phyloP scores from a whole-genome alignment of 1,284 basidiomycete species.

The Golubevia pallescens region DNA sequence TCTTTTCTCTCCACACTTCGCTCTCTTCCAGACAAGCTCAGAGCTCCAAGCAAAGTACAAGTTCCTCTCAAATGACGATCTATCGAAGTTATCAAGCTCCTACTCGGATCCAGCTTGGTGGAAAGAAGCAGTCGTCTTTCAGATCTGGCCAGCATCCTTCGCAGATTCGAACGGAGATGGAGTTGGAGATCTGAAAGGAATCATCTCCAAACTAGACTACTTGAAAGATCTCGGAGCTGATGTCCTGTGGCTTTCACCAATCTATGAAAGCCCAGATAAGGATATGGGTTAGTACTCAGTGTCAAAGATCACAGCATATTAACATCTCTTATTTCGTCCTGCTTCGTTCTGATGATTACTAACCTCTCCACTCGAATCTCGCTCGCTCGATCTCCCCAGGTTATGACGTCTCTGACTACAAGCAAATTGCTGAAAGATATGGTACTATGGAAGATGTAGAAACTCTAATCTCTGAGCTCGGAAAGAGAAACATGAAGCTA shows the following conservation, averaged over 20 bases:
- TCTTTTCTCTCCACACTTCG: too few relatives aligned
- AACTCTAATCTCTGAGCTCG: constrained; percentile 70
- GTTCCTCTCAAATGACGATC: neutral
- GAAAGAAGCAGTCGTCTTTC: constrained; percentile 71
- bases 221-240: constrained; percentile 75
- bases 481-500: constrained; percentile 74
- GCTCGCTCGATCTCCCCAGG: constrained; percentile 4
- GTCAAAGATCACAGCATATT: neutral
- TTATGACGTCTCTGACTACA: constrained; percentile 70
- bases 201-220: constrained; percentile 74
- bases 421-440: constrained; percentile 75
- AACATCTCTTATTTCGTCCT: neutral
- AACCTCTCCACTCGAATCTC: neutral
- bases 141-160: constrained; percentile 78
- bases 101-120: constrained; percentile 69
- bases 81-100: neutral
- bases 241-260: constrained; percentile 77
- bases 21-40: neutral
- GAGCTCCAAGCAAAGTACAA: neutral
- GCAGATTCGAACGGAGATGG: constrained; percentile 77
- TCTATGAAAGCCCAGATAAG: constrained; percentile 74
- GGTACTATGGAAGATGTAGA: constrained; percentile 79
- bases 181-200: constrained; percentile 76
- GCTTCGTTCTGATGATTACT: too few relatives aligned
- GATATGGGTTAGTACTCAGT: constrained; percentile 80